A percentile compares a stretch with the other conserved stretches of the same genome.
Conservation (phyloP, 2,329 filamentous ascomycete genomes). For the Aspergillus arachidicola region DNA sequence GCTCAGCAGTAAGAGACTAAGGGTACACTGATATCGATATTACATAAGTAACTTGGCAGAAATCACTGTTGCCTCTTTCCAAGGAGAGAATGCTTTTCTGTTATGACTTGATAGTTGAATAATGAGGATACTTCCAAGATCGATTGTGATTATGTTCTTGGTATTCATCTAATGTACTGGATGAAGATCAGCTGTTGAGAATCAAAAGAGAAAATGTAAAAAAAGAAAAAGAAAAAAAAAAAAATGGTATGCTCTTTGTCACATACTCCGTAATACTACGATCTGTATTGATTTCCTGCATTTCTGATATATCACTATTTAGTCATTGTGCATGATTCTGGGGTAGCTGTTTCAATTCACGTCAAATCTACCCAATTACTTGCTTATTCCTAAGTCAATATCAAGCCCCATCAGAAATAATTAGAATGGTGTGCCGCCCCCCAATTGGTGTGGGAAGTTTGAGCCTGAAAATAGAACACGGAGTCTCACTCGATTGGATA, state of each 20-base stretch:
- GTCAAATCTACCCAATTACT: background rate
- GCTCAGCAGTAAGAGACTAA: background rate
- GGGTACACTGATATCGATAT: background rate
- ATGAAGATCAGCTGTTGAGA: background rate
- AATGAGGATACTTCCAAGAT: too few species aligned
- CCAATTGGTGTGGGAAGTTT: background rate
- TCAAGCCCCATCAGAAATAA: background rate
- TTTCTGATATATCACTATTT: conserved; percentile 3
- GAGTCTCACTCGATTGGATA: conserved; percentile 1
- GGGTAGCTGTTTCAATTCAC: background rate
- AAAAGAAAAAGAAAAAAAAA: background rate
- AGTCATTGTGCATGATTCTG: background rate
- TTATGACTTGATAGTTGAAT: background rate
- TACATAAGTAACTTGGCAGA: background rate
- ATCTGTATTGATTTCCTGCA: background rate
- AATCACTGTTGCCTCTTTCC: background rate
- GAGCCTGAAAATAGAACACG: conserved; percentile 4
- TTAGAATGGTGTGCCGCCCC: background rate
- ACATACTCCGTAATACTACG: background rate
- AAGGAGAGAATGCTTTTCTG: background rate
- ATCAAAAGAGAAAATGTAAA: background rate
- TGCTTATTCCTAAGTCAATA: background rate
- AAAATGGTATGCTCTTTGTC: background rate
- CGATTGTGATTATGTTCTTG: too few species aligned
- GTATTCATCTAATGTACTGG: too few species aligned